Evolutionary conservation across 331 rosid genomes (phyloP).

Genomic region (Malus hybrid): DNA sequence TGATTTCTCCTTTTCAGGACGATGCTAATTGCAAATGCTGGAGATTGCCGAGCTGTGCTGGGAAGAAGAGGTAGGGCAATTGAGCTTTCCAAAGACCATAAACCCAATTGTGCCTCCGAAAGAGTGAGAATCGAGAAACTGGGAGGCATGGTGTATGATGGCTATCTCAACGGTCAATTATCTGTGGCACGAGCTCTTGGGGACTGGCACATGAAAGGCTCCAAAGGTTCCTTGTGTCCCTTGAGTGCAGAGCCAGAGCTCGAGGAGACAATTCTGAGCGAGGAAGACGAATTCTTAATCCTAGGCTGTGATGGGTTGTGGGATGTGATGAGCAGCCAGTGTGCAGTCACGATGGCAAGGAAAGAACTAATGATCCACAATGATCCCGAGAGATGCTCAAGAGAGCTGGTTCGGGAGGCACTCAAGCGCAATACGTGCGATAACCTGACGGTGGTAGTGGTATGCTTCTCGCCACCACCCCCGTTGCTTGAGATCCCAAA

Average conservation of each 20-base stretch:
- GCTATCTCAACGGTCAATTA: constrained; percentile 31
- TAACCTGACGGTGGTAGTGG: constrained; percentile 26
- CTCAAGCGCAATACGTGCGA: not conserved
- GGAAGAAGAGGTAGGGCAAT: constrained; percentile 28
- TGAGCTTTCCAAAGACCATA: constrained; percentile 34
- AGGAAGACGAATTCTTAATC: no score
- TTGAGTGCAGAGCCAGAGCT: no score
- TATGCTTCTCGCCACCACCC: constrained; percentile 29
- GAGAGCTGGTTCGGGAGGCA: no score
- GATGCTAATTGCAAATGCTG: constrained; percentile 28
- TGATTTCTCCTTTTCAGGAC: constrained; percentile 9
- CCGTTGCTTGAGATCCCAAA: constrained; percentile 23
- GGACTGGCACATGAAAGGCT: no score
- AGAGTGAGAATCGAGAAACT: constrained; percentile 21
- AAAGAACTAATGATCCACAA: no score
- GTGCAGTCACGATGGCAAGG: no score
- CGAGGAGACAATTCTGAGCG: no score
- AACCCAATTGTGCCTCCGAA: constrained; percentile 20
- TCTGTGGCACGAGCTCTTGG: not conserved
- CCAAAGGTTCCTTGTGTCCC: no score
- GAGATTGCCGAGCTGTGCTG: constrained; percentile 35
- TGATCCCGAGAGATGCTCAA: no score
- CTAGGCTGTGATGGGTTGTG: no score
- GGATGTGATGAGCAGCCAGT: no score
- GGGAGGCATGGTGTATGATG: constrained; percentile 32